Percentiles rank a stretch among this genome's conserved stretches.
These are phyloP conservation scores for Luffa aegyptiaca DNA, from an alignment of 306 rosid species.

Conservation along the genomic window DNA sequence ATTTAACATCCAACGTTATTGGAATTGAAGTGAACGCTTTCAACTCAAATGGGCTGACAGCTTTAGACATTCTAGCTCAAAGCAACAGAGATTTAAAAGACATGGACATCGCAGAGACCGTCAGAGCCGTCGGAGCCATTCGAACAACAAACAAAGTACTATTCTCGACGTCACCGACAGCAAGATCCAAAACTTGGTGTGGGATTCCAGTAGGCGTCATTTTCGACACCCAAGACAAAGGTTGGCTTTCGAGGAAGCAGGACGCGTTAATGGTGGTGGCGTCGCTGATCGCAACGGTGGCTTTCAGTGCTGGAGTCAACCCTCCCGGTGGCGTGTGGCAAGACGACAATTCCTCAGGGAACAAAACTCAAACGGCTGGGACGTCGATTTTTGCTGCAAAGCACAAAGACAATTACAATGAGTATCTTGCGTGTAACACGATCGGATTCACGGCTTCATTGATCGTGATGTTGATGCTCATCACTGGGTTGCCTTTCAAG, in stretches of 20 bases:
- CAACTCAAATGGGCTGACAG: slow-evolving; percentile 11
- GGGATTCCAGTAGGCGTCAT: too few relatives aligned
- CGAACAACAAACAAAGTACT: too few relatives aligned
- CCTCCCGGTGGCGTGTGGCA: slow-evolving; percentile 31
- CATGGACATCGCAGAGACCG: too few relatives aligned
- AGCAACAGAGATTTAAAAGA: too few relatives aligned
- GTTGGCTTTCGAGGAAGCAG: slow-evolving; percentile 4
- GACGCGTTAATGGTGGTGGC: slow-evolving; percentile 26
- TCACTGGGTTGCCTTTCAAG: not conserved
- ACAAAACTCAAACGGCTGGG: not conserved
- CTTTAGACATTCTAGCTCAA: slow-evolving; percentile 13
- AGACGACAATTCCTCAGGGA: too few relatives aligned
- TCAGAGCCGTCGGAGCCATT: too few relatives aligned
- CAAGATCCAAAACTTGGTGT: too few relatives aligned
- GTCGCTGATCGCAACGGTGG: slow-evolving; percentile 23
- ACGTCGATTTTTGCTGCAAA: not conserved
- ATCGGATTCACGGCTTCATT: not conserved
- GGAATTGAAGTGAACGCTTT: slow-evolving; percentile 12
- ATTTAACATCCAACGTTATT: slow-evolving; percentile 1
- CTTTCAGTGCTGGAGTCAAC: slow-evolving; percentile 20
- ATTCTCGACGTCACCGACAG: too few relatives aligned
- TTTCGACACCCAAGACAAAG: too few relatives aligned
- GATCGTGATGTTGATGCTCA: not conserved
- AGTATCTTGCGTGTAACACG: not conserved
- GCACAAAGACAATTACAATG: not conserved